Evolutionary conservation across 2,329 filamentous ascomycete species (phyloP).

Genomic region (Cordyceps cateniannulata): DNA sequence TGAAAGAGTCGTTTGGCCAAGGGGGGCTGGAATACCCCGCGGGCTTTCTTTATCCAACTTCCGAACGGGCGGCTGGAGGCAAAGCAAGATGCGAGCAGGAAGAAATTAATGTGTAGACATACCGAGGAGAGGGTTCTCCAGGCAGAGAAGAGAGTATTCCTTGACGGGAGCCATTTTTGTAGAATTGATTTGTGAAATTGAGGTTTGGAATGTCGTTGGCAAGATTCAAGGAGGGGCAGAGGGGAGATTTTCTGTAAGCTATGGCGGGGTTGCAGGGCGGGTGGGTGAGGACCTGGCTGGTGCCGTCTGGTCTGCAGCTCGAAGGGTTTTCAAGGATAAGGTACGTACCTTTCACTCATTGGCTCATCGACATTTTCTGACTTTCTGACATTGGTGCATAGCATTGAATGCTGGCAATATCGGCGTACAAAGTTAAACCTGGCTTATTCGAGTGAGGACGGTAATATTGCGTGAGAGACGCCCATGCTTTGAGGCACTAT

Average conservation of each 20-base stretch:
- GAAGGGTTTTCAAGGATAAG: background rate
- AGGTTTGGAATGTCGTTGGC: slow-evolving; percentile 12
- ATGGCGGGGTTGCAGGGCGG: slow-evolving; percentile 10
- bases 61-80: background rate
- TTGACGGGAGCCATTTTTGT: slow-evolving; percentile 65
- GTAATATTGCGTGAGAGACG: too few species aligned
- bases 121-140: slow-evolving; percentile 98
- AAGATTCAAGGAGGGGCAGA: slow-evolving; percentile 16
- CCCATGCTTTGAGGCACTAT: too few species aligned
- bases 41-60: background rate
- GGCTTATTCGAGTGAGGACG: too few species aligned
- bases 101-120: slow-evolving; percentile 26
- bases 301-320: background rate
- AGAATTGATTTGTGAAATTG: slow-evolving; percentile 16
- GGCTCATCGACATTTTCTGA: background rate
- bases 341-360: background rate
- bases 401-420: too few species aligned
- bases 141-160: slow-evolving; percentile 81
- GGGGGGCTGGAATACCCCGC: background rate
- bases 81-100: background rate
- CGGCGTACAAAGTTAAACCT: too few species aligned
- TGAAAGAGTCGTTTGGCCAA: background rate
- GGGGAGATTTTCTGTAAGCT: slow-evolving; percentile 11
- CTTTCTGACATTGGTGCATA: too few species aligned
- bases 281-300: background rate